A percentile compares a stretch with the other conserved stretches of the same genome.
Conservation (phyloP, 106 monocot genomes). For the Dendrobium catenatum region DNA sequence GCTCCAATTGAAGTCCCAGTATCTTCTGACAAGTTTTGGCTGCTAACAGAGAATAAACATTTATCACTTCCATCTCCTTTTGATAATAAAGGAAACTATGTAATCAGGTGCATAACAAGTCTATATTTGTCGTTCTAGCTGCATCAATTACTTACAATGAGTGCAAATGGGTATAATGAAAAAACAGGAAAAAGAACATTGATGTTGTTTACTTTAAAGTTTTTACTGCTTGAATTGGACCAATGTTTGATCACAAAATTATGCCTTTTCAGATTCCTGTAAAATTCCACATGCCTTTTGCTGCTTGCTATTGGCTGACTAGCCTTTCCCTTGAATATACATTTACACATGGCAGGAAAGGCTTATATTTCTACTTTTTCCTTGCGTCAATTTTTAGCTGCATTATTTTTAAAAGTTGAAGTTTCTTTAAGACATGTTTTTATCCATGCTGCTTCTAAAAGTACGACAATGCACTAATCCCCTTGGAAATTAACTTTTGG, state of each 20-base stretch:
- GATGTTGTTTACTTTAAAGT: neutral
- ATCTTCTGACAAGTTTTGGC: slow-evolving; percentile 86
- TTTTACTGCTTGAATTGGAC: neutral
- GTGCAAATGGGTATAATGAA: neutral
- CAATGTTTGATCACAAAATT: neutral
- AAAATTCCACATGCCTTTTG: neutral
- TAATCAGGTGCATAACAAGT: slow-evolving; percentile 57
- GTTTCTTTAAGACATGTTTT: neutral
- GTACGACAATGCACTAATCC: neutral
- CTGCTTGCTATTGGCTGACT: slow-evolving; percentile 5
- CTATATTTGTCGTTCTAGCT: neutral
- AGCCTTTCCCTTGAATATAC: neutral
- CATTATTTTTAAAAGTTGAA: neutral
- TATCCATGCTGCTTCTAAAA: neutral
- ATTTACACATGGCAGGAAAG: neutral
- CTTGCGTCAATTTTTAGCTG: neutral
- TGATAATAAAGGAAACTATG: slow-evolving; percentile 83
- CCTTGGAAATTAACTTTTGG: neutral
- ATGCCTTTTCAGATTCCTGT: neutral
- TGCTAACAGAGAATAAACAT: slow-evolving; percentile 52
- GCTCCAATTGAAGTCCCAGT: slow-evolving; percentile 80
- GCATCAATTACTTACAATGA: neutral
- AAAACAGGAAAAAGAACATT: neutral
- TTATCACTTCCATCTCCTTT: slow-evolving; percentile 83
- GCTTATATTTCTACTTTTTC: neutral